These are phyloP conservation scores for Blastobotrys peoriensis DNA, from an alignment of 805 yeast species.

Conservation along the genomic window DNA sequence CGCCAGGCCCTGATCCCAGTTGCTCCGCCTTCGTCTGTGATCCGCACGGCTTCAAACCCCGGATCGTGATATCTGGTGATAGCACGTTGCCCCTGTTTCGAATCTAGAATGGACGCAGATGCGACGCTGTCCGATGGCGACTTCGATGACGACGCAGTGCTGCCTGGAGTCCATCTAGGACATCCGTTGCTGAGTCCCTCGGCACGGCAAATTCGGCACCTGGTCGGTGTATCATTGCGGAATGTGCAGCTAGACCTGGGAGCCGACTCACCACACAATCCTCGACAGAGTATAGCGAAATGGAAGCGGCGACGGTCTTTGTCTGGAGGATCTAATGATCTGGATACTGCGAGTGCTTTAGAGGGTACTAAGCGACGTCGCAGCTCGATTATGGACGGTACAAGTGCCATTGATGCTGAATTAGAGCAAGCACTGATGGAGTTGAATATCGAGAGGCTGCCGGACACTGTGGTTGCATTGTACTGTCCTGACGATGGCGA, in stretches of 20 bases:
- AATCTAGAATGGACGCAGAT: not conserved
- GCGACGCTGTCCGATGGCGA: not conserved
- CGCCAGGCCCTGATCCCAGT: no score
- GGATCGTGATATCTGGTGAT: no score
- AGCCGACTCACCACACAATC: not conserved
- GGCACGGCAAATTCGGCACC: constrained; percentile 4
- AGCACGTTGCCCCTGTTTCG: no score
- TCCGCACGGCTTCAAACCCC: no score
- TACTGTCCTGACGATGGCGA: constrained; percentile 6
- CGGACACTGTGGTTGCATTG: constrained; percentile 16
- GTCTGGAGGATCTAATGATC: not conserved
- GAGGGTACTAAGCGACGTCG: not conserved
- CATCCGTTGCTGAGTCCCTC: constrained; percentile 1
- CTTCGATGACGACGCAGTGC: not conserved
- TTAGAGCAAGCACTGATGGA: constrained; percentile 29
- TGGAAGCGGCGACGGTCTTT: not conserved
- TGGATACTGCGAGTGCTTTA: not conserved
- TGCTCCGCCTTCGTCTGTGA: no score
- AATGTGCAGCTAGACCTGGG: constrained; percentile 1
- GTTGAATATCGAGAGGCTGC: constrained; percentile 20
- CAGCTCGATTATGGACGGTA: constrained; percentile 8
- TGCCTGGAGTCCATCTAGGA: not conserved
- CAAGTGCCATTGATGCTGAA: constrained; percentile 3
- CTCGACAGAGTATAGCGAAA: not conserved
- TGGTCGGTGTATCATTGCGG: constrained; percentile 6